Evolutionary conservation across 169 alveolate species (phyloP), one percentile per base, ranked within the genome.

Genomic region (Eimeria praecox): DNA sequence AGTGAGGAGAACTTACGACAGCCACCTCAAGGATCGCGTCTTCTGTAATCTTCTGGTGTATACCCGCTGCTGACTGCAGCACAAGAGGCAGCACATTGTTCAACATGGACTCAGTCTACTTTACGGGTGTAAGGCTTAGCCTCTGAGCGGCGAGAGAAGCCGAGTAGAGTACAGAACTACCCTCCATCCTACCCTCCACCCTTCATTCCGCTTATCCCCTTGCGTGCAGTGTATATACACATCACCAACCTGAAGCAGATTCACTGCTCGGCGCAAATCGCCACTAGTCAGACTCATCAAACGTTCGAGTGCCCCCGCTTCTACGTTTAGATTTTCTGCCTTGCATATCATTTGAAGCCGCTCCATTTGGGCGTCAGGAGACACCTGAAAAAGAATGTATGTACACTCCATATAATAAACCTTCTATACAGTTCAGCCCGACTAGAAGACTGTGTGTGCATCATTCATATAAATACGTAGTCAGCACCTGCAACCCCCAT

Each of bases 261-360:
- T 96, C 44, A 94, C 93, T 10, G 95, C 86, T 44, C 95, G 88
- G 12, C 97, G 94, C 78, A 96, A 44, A 59, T 96, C 97, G 35
- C 97, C 97, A 33, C 71, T 40, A 12, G 97, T 54, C 5, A 96
- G 80, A 62, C 30, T 35, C 77, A 96, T 82, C 35, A 96, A 85
- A 0, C 95, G 90, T 12, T 38, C 82, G 38, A 92, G 40, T 5
- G 93, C 97, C 20, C n/a, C 77, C 3, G 44, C 66, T 4, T 64
- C 90, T 14, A 71, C 87, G 4, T 24, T 40, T 44, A 94, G 16
- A 30, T 80, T 83, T 59, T 94, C 96, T 49, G 83, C 46, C 62
- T 46, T 54, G 91, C 91, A 73, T 40, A 94, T 94, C 59, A 64
- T 49, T 30, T 56, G 56, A 0, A 94, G 64, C 2, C 96, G 78